Conservation (phyloP, 345 rosid genomes). For the Pugionium cornutum region DNA sequence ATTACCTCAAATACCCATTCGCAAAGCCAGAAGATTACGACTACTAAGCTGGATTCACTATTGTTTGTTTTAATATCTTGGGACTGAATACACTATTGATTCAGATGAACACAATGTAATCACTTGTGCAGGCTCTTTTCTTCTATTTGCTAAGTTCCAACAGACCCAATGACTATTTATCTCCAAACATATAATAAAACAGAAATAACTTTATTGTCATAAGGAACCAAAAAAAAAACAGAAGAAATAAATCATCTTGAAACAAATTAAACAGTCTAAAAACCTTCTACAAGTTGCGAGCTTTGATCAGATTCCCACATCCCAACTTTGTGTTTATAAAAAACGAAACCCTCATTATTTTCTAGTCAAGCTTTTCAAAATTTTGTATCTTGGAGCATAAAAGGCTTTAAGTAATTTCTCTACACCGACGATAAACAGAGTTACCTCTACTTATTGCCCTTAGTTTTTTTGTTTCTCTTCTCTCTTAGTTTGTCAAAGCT, state of each 20-base stretch:
- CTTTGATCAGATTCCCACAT: conserved; percentile 19
- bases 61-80: conserved; percentile 6
- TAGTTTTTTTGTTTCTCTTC: neutral
- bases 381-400: conserved; percentile 33
- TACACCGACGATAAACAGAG: conserved; percentile 32
- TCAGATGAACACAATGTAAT: conserved; percentile 19
- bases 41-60: conserved; percentile 15
- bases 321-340: conserved; percentile 19
- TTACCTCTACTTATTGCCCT: conserved; percentile 33
- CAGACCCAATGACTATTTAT: neutral
- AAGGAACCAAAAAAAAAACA: neutral
- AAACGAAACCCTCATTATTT: conserved; percentile 34
- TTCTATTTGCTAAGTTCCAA: neutral
- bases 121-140: conserved; percentile 24
- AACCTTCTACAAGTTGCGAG: conserved; percentile 28
- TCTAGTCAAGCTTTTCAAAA: conserved; percentile 31
- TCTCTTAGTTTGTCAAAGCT: conserved; percentile 32
- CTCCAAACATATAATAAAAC: conserved; percentile 20
- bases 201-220: conserved; percentile 37
- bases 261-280: conserved; percentile 28
- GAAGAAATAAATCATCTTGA: conserved; percentile 29
- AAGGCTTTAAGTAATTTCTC: conserved; percentile 29
- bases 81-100: conserved; percentile 8
- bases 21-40: conserved; percentile 84
- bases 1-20: conserved; percentile 61